Evolutionary conservation across 441 rosid species (phyloP), one percentile per base, ranked within the genome.

Genomic region (Kokia cookei): DNA sequence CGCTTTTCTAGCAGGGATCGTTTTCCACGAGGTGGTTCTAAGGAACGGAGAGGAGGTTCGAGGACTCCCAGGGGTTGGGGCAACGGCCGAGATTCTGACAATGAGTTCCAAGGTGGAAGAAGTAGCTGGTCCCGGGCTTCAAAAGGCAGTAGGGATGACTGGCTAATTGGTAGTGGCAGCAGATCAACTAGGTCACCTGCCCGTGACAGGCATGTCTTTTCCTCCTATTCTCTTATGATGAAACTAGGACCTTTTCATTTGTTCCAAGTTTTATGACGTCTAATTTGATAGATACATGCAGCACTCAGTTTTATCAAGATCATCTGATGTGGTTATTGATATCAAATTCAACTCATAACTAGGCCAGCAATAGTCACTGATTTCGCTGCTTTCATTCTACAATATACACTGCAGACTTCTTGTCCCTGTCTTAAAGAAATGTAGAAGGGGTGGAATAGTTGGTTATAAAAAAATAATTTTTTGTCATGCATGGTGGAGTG

Each of bases 121-220:
- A 87, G 88, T 83, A 83, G 84, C 82, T 82, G 87, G 89, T 84
- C 93, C 40, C 86, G 84, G 45, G 64, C 64, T 70, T 82, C 97
- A 2, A 89, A 84, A 79, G 82, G 85, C 82, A 78, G 86, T 72
- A 78, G 81, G 11, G 89, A 84, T 86, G 97, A 92, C 83, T 93
- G 97, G 97, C 79, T 90, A 75, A 84, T 89, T 59, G 87, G 94
- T 65, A 90, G 90, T 74, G 78, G 91, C 59, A 80, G 85, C 62
- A 81, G 86, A 80, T 86, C 97, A 74, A 86, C 82, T 82, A 81
- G 90, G 84, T 57, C 85, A 58, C 78, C 89, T 42, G 83, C 93
- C 13, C 76, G 84, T 12, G 96, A 91, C 75, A 86, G 97, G 96
- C 90, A 79, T 65, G 68, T 78, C 40, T 69, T 12, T 53, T 35